These are phyloP conservation scores for Blepharisma undulans DNA, from an alignment of 169 alveolate genomes.

Conservation along the genomic window DNA sequence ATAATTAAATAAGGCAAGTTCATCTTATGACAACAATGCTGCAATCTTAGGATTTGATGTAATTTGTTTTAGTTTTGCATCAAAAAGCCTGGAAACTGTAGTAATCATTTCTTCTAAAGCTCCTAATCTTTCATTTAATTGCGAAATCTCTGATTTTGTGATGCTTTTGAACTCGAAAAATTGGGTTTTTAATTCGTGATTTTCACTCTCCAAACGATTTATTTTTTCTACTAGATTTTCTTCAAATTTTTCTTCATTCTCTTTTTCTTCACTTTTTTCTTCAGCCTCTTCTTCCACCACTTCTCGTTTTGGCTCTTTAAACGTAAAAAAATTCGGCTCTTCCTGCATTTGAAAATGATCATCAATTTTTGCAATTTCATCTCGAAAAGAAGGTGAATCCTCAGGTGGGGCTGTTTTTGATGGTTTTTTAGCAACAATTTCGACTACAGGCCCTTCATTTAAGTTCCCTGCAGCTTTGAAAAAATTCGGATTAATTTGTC, in stretches of 20 bases:
- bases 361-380: neutral
- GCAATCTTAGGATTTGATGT: slow-evolving; percentile 35
- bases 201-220: neutral
- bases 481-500: slow-evolving; percentile 20
- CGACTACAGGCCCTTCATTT: neutral
- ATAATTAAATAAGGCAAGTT: neutral
- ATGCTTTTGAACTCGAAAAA: neutral
- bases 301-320: neutral
- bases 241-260: neutral
- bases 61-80: slow-evolving; percentile 16
- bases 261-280: neutral
- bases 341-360: neutral
- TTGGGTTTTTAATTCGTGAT: neutral
- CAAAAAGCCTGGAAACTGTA: slow-evolving; percentile 31
- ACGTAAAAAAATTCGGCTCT: neutral
- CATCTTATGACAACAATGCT: neutral
- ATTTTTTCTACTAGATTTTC: neutral
- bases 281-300: neutral
- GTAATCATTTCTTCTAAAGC: slow-evolving; percentile 31
- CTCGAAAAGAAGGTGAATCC: neutral
- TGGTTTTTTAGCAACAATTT: neutral
- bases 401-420: neutral
- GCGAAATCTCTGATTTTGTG: neutral
- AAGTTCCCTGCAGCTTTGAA: slow-evolving; percentile 26
- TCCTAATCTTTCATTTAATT: slow-evolving; percentile 24